phyloP scores from a whole-genome alignment of 306 rosid genomes.

The Ormosia semicastrata region DNA sequence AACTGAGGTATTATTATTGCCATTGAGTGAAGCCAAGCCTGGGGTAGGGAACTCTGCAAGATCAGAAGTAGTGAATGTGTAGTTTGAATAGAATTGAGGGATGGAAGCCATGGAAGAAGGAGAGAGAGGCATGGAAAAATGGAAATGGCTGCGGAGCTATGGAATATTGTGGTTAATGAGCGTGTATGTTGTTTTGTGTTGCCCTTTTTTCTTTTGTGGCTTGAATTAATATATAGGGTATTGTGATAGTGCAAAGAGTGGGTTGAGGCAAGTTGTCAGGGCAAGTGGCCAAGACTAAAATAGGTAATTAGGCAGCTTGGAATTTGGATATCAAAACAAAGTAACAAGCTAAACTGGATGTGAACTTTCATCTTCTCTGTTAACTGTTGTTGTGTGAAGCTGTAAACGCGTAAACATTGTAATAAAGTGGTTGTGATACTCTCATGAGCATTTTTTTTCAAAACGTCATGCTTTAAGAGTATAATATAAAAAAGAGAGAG shows the following conservation, averaged over 20 bases:
- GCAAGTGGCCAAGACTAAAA: constrained; percentile 46
- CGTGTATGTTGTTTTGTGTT: background rate
- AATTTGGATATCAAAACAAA: constrained; percentile 8
- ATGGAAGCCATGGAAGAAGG: constrained; percentile 52
- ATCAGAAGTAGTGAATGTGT: constrained; percentile 37
- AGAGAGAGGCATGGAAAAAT: constrained; percentile 21
- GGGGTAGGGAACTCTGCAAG: constrained; percentile 23
- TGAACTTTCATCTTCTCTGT: background rate
- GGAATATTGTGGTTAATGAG: too few relatives aligned
- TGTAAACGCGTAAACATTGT: constrained; percentile 35
- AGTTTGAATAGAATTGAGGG: constrained; percentile 53
- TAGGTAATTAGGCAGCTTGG: constrained; percentile 32
- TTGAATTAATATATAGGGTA: constrained; percentile 28
- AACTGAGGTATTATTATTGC: background rate
- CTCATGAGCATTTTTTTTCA: too few relatives aligned
- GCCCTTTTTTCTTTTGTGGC: background rate
- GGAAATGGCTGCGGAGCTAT: background rate
- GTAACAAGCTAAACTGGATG: background rate
- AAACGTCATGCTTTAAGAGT: too few relatives aligned
- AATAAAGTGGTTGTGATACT: background rate
- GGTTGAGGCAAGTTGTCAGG: constrained; percentile 41
- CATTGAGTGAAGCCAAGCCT: background rate
- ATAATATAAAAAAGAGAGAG: too few relatives aligned
- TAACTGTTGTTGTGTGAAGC: background rate
- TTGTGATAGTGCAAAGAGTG: constrained; percentile 13